Evolutionary conservation across 2,329 filamentous ascomycete genomes (phyloP), one percentile per base, ranked within the genome.

Genomic region (Pseudocercospora macadamiae): DNA sequence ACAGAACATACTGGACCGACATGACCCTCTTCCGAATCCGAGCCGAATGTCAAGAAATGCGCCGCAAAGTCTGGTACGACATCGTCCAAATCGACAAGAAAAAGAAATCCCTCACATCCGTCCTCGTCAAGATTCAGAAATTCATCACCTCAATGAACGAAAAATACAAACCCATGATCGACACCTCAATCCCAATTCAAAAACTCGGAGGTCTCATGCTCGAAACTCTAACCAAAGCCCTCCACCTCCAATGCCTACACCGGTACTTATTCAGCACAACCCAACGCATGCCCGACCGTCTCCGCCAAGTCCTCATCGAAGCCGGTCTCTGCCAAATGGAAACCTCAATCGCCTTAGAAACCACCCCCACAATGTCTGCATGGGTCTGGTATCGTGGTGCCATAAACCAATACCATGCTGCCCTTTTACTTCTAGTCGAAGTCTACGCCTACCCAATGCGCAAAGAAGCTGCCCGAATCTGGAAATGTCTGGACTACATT

Each of bases 321-420:
- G 83, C 83, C 25, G 84, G 84, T 28, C 80, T 81, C 2, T 74
- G 77, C 54, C 77, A 80, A 28, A 71, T 86, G 57, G 85, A 87
- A 65, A 77, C 78, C 60, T 81, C 79, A 2, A 81, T 86, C 48
- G 75, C 75, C 7, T 74, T 87, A 9, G 84, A 86, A 57, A 82
- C 78, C 1, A 71, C 77, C 0, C 80, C 81, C 1, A 76, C 78
- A 1, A 65, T 90, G 34, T 72, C 75, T 1, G 75, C 75, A 1
- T 92, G 88, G 88, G 74, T 78, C 1, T 92, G 89, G 89, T 91
- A 91, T 60, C 68, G 67, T 19, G 87, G 88, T 3, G 87, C 89
- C 4, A 83, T 89, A 63, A 86, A 89, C 61, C 89, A 91, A 70
- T 90, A 87, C 71, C 89, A 91, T 68, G 81, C 83, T 3, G 87